These are phyloP conservation scores for Aspergillus terreus DNA, from an alignment of 2,329 filamentous ascomycete species.

Conservation along the genomic window DNA sequence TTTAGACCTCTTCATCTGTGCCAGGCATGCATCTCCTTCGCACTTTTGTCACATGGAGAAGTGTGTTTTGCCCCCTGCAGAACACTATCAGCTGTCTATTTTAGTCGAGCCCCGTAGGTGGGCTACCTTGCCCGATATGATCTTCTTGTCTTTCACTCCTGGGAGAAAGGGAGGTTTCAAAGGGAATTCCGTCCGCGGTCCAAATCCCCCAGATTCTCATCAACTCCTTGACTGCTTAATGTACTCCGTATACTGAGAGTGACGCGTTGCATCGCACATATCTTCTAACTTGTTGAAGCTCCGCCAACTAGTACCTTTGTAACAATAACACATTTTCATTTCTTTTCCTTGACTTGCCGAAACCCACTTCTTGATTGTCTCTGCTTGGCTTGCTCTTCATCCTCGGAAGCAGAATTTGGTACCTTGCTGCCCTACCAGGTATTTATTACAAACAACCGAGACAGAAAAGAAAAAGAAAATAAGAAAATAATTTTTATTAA, in stretches of 20 bases:
- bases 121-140: too few species aligned
- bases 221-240: conserved; percentile 13
- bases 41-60: background rate
- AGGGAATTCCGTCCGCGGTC: background rate
- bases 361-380: background rate
- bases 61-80: conserved; percentile 7
- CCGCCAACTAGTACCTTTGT: conserved; percentile 8
- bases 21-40: too few species aligned
- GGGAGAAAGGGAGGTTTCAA: background rate
- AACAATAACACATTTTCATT: background rate
- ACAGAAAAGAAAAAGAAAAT: background rate
- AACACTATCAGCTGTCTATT: background rate
- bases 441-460: too few species aligned
- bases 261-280: conserved; percentile 15
- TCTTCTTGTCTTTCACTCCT: too few species aligned
- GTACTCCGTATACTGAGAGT: conserved; percentile 10
- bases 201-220: conserved; percentile 5
- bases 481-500: background rate
- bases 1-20: background rate
- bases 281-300: conserved; percentile 12
- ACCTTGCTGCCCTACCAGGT: background rate
- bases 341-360: background rate
- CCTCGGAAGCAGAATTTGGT: background rate
- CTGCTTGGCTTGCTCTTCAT: background rate
- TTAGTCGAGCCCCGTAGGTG: too few species aligned